Percentiles rank a stretch among this genome's conserved stretches.
Evolutionary conservation across 108 stramenopile genomes (phyloP).

Genomic region (Nannochloropsis granulata): DNA sequence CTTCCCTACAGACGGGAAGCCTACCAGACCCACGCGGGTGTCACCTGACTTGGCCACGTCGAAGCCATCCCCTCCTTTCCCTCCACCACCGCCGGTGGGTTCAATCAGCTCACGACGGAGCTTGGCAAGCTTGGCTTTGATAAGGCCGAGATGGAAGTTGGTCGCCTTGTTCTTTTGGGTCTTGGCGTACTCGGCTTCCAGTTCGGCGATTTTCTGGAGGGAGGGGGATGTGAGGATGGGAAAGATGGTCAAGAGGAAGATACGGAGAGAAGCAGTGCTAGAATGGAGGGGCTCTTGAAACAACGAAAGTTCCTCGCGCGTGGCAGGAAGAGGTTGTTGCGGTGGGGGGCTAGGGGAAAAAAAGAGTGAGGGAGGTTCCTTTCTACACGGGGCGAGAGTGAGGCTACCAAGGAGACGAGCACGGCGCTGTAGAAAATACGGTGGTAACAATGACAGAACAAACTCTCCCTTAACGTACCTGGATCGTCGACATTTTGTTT

Average conservation of each 20-base stretch:
- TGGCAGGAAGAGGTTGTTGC: no score
- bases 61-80: slow-evolving; percentile 86
- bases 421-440: not conserved
- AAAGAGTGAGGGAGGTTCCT: no score
- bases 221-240: not conserved
- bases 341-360: no score
- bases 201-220: slow-evolving; percentile 30
- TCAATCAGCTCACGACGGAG: slow-evolving; percentile 30
- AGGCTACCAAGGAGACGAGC: no score
- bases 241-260: not conserved
- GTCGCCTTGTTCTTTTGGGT: slow-evolving; percentile 62
- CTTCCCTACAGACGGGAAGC: slow-evolving; percentile 99
- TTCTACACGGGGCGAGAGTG: no score
- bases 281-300: not conserved
- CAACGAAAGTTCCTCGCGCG: not conserved
- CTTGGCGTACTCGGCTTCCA: slow-evolving; percentile 44
- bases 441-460: not conserved
- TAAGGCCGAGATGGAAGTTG: slow-evolving; percentile 42
- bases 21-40: slow-evolving; percentile 81
- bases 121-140: slow-evolving; percentile 56
- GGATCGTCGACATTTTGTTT: not conserved
- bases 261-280: not conserved
- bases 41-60: slow-evolving; percentile 91
- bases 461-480: not conserved
- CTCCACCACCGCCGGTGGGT: slow-evolving; percentile 37